Evolutionary conservation across 805 yeast species (phyloP), one percentile per base, ranked within the genome.

Genomic region (Teunomyces cretensis): DNA sequence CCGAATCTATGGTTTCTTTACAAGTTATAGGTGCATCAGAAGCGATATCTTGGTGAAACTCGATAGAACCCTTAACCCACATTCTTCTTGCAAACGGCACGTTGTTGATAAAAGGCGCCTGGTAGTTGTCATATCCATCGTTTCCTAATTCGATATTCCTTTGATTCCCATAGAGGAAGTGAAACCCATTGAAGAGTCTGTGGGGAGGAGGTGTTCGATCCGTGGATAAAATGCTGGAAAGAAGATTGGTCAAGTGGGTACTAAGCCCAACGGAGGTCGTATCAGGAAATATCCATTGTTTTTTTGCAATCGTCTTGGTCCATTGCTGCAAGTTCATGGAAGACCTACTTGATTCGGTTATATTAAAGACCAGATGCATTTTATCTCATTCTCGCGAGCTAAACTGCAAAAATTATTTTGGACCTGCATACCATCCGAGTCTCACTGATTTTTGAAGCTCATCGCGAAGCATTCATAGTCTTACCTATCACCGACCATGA

Each of bases 81-180:
- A 91, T 75, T 17, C 97, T 69, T 48, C 92, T 65, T 27, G 62
- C 65, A 54, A 76, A 85, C 15, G 65, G 64, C 2, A 51, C 46
- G 8, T 44, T 45, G 11, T 39, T 36, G 4, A 37, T 43, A 2
- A 32, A 16, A 0, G 95, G 96, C 0, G 90, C 80, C 57, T 86
- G 94, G 53, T 85, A 80, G 38, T 82, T 74, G 51, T 86, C 95
- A 63, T 88, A 90, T 1, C 97, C 96, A 62, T 90, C 97, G 1
- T 53, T 39, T 2, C 85, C 83, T 14, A 88, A 58, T 2, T 64
- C 62, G 0, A 51, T 39, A 30, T 78, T 72, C 3, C 68, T 54
- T 17, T 88, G 90, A 54, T 84, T 86, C 62, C 81, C 81, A 58
- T 75, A 88, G 1, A 86, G 59, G 42, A 89, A 72, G 47, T 86